Percentiles rank a stretch among this genome's conserved stretches.
Conservation (phyloP, 805 yeast species). For the Maudiozyma pseudohumilis region DNA sequence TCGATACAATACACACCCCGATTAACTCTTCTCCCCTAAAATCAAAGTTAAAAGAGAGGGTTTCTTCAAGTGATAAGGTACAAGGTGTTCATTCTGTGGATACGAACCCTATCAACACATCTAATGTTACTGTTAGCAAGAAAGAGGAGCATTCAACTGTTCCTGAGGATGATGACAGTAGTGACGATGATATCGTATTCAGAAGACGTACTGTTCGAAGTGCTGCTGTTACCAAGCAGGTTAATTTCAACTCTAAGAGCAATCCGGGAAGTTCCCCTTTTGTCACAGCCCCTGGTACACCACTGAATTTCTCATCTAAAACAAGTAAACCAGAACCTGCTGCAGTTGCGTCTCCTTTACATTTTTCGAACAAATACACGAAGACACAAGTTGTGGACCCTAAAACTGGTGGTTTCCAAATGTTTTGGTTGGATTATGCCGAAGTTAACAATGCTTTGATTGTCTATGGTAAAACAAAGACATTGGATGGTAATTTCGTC, state of each 20-base stretch:
- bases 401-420: constrained; percentile 41
- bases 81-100: constrained; percentile 20
- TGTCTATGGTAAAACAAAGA: constrained; percentile 70
- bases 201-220: constrained; percentile 25
- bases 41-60: constrained; percentile 3
- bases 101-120: constrained; percentile 5
- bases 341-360: constrained; percentile 7
- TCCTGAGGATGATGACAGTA: constrained; percentile 30
- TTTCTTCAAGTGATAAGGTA: constrained; percentile 9
- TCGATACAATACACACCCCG: constrained; percentile 4
- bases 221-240: constrained; percentile 18
- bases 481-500: constrained; percentile 47
- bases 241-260: constrained; percentile 19
- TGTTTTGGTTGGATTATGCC: constrained; percentile 86
- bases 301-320: constrained; percentile 5
- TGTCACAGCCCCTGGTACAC: constrained; percentile 29
- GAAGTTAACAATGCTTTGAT: constrained; percentile 63
- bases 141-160: not conserved
- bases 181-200: constrained; percentile 26
- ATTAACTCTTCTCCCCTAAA: constrained; percentile 24
- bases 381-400: constrained; percentile 29
- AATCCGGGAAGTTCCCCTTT: constrained; percentile 22
- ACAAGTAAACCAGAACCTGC: constrained; percentile 1
- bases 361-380: constrained; percentile 14
- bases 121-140: not conserved